These are phyloP conservation scores for Teunomyces panamensis DNA, from an alignment of 805 yeast species.

Conservation along the genomic window DNA sequence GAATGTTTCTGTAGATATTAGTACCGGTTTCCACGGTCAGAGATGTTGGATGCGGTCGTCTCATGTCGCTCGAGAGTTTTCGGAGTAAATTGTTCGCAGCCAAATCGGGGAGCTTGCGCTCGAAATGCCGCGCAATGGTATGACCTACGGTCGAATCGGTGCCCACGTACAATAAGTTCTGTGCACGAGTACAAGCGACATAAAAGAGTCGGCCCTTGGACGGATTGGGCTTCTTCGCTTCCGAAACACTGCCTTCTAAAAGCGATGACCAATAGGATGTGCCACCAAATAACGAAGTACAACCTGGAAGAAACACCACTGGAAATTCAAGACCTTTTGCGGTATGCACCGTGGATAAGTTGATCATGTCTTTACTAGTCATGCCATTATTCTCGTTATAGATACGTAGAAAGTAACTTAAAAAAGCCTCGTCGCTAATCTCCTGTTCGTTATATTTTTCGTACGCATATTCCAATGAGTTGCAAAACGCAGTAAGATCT, in stretches of 20 bases:
- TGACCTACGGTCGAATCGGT: not conserved
- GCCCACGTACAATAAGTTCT: slow-evolving; percentile 39
- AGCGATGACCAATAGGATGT: slow-evolving; percentile 2
- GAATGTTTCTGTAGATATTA: not conserved
- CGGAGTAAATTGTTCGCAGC: not conserved
- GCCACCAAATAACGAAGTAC: slow-evolving; percentile 2
- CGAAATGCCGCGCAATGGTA: not conserved
- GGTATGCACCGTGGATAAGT: slow-evolving; percentile 67
- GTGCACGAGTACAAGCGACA: slow-evolving; percentile 69
- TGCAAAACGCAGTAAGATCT: slow-evolving; percentile 18
- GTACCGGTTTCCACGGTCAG: not conserved
- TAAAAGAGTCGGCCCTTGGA: slow-evolving; percentile 48
- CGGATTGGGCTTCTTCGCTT: slow-evolving; percentile 2
- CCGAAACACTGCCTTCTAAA: not conserved
- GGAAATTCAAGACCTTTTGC: slow-evolving; percentile 77
- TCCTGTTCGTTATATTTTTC: slow-evolving; percentile 8
- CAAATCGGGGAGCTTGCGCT: not conserved
- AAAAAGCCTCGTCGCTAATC: slow-evolving; percentile 17
- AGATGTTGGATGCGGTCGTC: not conserved
- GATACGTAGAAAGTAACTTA: slow-evolving; percentile 39
- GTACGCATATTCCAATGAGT: slow-evolving; percentile 17
- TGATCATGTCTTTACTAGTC: slow-evolving; percentile 33
- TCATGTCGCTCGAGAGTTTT: not conserved
- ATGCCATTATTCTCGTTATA: slow-evolving; percentile 37
- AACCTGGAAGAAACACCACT: slow-evolving; percentile 49